Conservation (phyloP, 495 filamentous ascomycete species). For the Neurospora sp. region DNA sequence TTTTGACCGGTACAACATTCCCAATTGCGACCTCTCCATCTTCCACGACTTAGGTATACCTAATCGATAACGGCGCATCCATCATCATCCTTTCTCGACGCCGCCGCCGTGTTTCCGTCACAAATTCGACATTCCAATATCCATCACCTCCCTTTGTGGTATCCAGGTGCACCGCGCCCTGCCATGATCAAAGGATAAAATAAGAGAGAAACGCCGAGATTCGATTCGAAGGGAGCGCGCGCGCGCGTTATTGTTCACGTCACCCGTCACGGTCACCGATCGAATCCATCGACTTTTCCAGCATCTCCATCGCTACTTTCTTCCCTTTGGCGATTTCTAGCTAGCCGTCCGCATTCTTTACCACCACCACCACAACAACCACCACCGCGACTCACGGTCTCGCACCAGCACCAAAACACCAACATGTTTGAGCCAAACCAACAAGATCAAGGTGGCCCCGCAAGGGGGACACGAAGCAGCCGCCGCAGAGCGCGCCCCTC, state of each 20-base stretch:
- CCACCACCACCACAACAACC: not conserved
- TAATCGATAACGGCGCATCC: not conserved
- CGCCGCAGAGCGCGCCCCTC: slow-evolving; percentile 57
- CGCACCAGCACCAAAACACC: slow-evolving; percentile 3
- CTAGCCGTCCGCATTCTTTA: not conserved
- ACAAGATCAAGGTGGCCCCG: slow-evolving; percentile 26
- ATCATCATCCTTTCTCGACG: not conserved
- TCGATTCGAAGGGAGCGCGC: not conserved
- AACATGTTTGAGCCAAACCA: slow-evolving; percentile 1
- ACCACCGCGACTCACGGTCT: not conserved
- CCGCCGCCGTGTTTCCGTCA: not conserved
- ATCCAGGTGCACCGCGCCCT: not conserved
- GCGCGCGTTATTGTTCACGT: slow-evolving; percentile 1
- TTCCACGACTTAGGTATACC: not conserved
- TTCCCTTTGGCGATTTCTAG: not conserved
- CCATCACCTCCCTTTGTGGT: not conserved
- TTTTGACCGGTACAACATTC: not conserved
- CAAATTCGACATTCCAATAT: not conserved
- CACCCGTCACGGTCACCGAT: slow-evolving; percentile 2
- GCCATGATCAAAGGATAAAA: not conserved
- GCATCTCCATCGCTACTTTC: not conserved
- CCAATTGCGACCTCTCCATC: not conserved
- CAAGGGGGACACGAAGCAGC: slow-evolving; percentile 46
- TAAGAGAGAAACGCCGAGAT: not conserved
- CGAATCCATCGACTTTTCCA: not conserved